A percentile compares a stretch with the other conserved stretches of the same genome.
These are phyloP conservation scores for Arthrobotrys megalospora DNA, from an alignment of 2,329 filamentous ascomycete genomes.

Conservation along the genomic window DNA sequence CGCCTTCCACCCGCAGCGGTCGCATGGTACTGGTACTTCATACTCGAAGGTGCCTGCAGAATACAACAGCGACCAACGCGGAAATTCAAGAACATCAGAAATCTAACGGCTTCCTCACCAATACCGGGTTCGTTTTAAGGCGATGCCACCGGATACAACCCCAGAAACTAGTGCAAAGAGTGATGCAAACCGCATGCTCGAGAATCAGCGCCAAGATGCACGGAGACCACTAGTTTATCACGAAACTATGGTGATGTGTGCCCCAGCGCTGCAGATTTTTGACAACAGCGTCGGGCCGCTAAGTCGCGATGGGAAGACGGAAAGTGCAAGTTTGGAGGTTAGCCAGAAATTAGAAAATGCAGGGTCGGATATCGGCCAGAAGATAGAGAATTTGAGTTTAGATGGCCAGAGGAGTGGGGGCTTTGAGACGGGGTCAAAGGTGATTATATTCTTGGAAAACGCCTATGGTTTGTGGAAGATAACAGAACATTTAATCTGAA, in stretches of 20 bases:
- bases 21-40: too few species aligned
- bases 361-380: neutral
- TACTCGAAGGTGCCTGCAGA: neutral
- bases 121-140: neutral
- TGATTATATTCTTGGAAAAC: neutral
- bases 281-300: neutral
- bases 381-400: constrained; percentile 2
- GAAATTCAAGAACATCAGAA: neutral
- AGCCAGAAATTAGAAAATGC: neutral
- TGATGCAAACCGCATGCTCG: neutral
- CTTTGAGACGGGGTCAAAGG: constrained; percentile 1
- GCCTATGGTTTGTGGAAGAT: too few species aligned
- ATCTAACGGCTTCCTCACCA: neutral
- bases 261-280: neutral
- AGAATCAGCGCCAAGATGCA: constrained; percentile 1
- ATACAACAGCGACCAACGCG: neutral
- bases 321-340: neutral
- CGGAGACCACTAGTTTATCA: neutral
- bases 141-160: neutral
- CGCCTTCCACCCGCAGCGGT: too few species aligned
- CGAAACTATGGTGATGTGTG: constrained; percentile 7
- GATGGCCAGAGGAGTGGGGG: neutral
- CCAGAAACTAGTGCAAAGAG: neutral
- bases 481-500: too few species aligned
- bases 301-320: neutral